Evolutionary conservation across 441 rosid genomes (phyloP), one percentile per base, ranked within the genome.

Genomic region (Corymbia calophylla): DNA sequence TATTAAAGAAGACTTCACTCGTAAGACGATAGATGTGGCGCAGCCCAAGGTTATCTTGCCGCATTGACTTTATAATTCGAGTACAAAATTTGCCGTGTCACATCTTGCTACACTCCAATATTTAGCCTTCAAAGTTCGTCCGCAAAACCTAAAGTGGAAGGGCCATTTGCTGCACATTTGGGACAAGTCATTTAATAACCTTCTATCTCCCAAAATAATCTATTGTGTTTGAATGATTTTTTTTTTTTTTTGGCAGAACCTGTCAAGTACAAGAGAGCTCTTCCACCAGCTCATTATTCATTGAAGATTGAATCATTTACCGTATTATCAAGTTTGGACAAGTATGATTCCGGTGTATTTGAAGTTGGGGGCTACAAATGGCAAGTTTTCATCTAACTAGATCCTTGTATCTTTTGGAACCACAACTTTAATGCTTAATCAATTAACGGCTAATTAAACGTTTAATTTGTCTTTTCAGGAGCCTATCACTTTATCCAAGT

Each of bases 401-500:
- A n/a, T 54, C 56, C 56, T 18, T 3, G 8, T 54, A 54, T 54
- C 18, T 18, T 18, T 51, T 53, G 17, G 17, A 53, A 53, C 54
- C 54, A 53, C 54, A 53, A 53, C 14, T 16, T 53, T 53, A 53
- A 53, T 53, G 54, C 54, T 53, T 16, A 14, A 13, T 53, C 54
- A 53, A 86, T 29, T 9, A 32, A 86, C 70, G 29, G 35, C 27
- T n/a, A 55, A 56, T 25, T 35, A n/a, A 21, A 56, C 49, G 14
- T 44, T 35, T n/a, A 14, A 7, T 77, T 25, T 23, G 25, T 58
- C 5, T 9, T 58, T 32, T 15, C 44, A 94, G 95, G 96, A 93
- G 93, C 80, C 84, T 94, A 88, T 53, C 90, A 39, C 48, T 91
- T 53, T 53, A 53, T 18, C 55, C 55, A 15, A 53, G 17, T 53